phyloP scores from a whole-genome alignment of 129 eudicot genomes.

The Tagetes erecta region DNA sequence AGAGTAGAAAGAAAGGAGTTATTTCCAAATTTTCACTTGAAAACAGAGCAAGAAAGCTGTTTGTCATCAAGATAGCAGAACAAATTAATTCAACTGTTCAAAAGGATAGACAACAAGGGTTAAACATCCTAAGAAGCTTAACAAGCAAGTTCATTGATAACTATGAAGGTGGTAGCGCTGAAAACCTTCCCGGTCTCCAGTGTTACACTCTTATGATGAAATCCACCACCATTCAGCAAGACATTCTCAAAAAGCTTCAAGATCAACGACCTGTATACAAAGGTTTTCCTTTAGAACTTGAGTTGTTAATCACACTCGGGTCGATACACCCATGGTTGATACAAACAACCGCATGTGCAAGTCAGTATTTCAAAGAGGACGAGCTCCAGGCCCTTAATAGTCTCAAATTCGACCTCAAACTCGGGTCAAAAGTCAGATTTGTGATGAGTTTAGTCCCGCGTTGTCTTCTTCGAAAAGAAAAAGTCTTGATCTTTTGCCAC shows the following conservation, averaged over 20 bases:
- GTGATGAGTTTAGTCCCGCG: slow-evolving; percentile 86
- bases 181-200: slow-evolving; percentile 82
- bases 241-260: slow-evolving; percentile 69
- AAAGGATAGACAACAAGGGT: slow-evolving; percentile 61
- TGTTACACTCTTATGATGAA: slow-evolving; percentile 96
- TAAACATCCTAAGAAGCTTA: slow-evolving; percentile 67
- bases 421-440: slow-evolving; percentile 84
- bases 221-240: slow-evolving; percentile 81
- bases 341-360: slow-evolving; percentile 76
- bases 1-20: slow-evolving; percentile 55
- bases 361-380: slow-evolving; percentile 55
- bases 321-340: slow-evolving; percentile 98
- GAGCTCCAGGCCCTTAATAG: slow-evolving; percentile 62
- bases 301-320: slow-evolving; percentile 88
- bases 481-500: slow-evolving; percentile 91
- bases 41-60: slow-evolving; percentile 84
- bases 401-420: slow-evolving; percentile 66
- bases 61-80: slow-evolving; percentile 69
- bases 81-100: slow-evolving; percentile 63
- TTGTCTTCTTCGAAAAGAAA: slow-evolving; percentile 77
- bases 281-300: slow-evolving; percentile 88
- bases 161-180: slow-evolving; percentile 88
- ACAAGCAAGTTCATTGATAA: slow-evolving; percentile 80
- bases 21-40: slow-evolving; percentile 66
- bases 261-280: slow-evolving; percentile 67